Conservation (phyloP, 1,284 basidiomycete genomes). For the Trametes polyzona region DNA sequence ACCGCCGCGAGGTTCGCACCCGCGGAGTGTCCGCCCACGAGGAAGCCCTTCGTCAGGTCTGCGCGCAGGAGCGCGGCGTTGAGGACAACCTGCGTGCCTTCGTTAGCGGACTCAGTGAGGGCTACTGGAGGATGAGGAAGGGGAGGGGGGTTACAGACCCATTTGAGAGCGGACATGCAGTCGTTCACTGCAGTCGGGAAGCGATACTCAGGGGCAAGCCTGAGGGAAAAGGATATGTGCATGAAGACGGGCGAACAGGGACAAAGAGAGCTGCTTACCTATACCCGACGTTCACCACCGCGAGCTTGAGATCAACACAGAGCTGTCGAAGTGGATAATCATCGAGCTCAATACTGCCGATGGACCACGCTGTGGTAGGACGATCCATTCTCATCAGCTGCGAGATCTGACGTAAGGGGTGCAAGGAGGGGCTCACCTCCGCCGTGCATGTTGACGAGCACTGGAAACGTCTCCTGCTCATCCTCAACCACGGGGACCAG, state of each 20-base stretch:
- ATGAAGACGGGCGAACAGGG: neutral
- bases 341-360: constrained; percentile 16
- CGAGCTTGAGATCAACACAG: constrained; percentile 7
- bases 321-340: constrained; percentile 12
- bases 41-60: constrained; percentile 24
- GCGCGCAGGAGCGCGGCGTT: constrained; percentile 10
- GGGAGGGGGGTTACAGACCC: constrained; percentile 24
- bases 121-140: neutral
- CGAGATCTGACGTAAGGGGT: too few relatives aligned
- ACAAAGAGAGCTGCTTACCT: constrained; percentile 16
- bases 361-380: constrained; percentile 9
- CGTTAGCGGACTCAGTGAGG: neutral
- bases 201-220: constrained; percentile 44
- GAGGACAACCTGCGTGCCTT: neutral
- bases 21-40: constrained; percentile 32
- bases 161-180: constrained; percentile 39
- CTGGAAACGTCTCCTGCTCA: constrained; percentile 10
- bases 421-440: too few relatives aligned
- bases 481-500: neutral
- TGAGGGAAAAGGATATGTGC: neutral
- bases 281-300: constrained; percentile 14
- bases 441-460: constrained; percentile 24
- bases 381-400: too few relatives aligned
- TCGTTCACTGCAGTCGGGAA: constrained; percentile 45
- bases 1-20: constrained; percentile 29